Conservation (phyloP, 495 filamentous ascomycete genomes). For the Aspergillus diversus region DNA sequence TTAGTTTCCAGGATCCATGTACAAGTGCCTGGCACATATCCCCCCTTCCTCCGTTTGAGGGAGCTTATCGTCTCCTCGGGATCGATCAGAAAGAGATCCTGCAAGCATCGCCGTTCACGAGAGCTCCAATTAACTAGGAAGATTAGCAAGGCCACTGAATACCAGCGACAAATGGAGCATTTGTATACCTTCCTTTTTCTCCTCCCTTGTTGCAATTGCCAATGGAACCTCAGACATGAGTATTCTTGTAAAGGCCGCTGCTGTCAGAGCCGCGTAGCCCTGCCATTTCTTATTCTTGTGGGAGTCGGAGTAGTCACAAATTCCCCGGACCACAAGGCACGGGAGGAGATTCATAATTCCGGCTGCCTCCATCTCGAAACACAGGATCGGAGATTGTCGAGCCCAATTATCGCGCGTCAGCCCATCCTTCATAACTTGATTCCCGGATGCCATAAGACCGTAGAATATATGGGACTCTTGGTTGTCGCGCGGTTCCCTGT, state of each 20-base stretch:
- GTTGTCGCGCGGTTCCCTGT: background rate
- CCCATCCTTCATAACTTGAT: slow-evolving; percentile 10
- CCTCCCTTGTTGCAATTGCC: background rate
- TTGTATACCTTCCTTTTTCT: background rate
- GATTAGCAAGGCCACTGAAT: too few relatives aligned
- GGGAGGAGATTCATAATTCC: slow-evolving; percentile 8
- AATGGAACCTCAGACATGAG: background rate
- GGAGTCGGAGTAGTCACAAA: slow-evolving; percentile 21
- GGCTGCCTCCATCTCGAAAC: slow-evolving; percentile 10
- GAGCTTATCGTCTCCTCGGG: background rate
- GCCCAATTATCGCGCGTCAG: background rate
- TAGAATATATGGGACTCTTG: background rate
- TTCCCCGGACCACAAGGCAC: slow-evolving; percentile 12
- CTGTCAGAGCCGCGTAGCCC: slow-evolving; percentile 14
- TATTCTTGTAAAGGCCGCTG: slow-evolving; percentile 8
- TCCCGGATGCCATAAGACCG: slow-evolving; percentile 1
- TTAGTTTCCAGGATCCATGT: slow-evolving; percentile 29
- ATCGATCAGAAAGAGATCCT: too few relatives aligned
- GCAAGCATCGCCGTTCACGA: too few relatives aligned
- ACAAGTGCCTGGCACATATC: slow-evolving; percentile 21
- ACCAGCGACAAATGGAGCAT: too few relatives aligned
- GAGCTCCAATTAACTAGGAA: too few relatives aligned
- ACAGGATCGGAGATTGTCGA: background rate
- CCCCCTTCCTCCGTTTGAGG: background rate
- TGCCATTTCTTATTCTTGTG: slow-evolving; percentile 15